A percentile compares a stretch with the other conserved stretches of the same genome.
phyloP scores from a whole-genome alignment of 1,139 yeast species.

The Taphrina pruni region DNA sequence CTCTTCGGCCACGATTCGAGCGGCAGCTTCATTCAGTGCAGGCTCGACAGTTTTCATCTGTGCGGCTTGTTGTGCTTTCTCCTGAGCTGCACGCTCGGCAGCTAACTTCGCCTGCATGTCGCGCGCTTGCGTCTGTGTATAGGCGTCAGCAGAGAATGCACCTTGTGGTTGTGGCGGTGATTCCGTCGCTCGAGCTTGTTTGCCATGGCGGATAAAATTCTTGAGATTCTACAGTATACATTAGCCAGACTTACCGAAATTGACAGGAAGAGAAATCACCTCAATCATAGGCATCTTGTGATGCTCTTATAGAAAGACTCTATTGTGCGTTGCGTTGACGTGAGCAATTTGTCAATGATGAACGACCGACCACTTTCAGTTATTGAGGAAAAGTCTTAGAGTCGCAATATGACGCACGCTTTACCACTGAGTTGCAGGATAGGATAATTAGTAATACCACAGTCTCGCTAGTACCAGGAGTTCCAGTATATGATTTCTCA shows the following conservation, averaged over 20 bases:
- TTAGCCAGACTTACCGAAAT: not conserved
- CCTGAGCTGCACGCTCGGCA: conserved; percentile 28
- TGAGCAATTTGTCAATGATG: not conserved
- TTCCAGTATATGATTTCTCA: not conserved
- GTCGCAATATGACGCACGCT: conserved; percentile 8
- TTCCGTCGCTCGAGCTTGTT: conserved; percentile 60
- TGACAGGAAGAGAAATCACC: conserved; percentile 1
- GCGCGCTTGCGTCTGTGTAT: conserved; percentile 19
- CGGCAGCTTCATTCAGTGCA: conserved; percentile 55
- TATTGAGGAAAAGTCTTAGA: not conserved
- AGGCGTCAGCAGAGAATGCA: conserved; percentile 22
- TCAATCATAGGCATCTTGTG: conserved; percentile 40
- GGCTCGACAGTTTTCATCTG: conserved; percentile 26
- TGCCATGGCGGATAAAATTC: conserved; percentile 84
- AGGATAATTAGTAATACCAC: not conserved
- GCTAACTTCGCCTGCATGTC: conserved; percentile 8
- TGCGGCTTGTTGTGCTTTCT: conserved; percentile 24
- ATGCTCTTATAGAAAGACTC: not conserved
- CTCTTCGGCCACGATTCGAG: conserved; percentile 70
- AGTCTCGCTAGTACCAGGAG: not conserved
- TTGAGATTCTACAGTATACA: conserved; percentile 59
- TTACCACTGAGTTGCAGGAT: not conserved
- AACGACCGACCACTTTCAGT: too few species aligned
- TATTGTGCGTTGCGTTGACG: not conserved
- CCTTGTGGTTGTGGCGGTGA: conserved; percentile 31